A percentile compares a stretch with the other conserved stretches of the same genome.
Evolutionary conservation across 768 basidiomycete genomes (phyloP).

Genomic region (Boletus huronensis): DNA sequence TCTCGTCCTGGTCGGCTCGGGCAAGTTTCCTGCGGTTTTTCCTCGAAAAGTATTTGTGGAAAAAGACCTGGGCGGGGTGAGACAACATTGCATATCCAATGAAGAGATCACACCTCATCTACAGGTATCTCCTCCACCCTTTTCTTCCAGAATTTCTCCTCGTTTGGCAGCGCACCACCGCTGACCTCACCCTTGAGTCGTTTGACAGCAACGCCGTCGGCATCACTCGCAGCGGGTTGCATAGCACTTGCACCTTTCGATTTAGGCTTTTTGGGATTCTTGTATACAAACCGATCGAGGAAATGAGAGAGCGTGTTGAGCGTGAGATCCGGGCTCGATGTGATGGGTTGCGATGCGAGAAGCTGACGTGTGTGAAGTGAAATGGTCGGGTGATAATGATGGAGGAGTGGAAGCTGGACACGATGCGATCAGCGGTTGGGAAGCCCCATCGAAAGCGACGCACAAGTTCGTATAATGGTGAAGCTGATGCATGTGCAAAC

Average conservation of each 20-base stretch:
- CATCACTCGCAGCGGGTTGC: conserved; percentile 80
- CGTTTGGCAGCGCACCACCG: conserved; percentile 58
- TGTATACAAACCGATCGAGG: conserved; percentile 95
- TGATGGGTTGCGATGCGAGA: conserved; percentile 65
- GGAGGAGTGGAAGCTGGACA: conserved; percentile 65
- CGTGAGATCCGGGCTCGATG: conserved; percentile 82
- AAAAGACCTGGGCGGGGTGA: conserved; percentile 62
- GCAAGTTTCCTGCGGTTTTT: conserved; percentile 58
- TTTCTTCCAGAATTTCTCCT: conserved; percentile 68
- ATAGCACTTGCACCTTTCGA: conserved; percentile 85
- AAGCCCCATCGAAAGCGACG: conserved; percentile 23
- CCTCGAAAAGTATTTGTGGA: conserved; percentile 81
- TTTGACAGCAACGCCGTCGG: conserved; percentile 67
- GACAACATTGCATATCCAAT: neutral
- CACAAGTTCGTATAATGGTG: conserved; percentile 90
- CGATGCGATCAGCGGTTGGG: neutral
- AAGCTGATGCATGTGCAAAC: conserved; percentile 74
- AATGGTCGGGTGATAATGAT: conserved; percentile 90
- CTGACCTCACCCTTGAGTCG: conserved; percentile 59
- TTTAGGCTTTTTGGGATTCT: conserved; percentile 80
- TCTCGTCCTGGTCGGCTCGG: conserved; percentile 37
- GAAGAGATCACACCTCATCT: conserved; percentile 60
- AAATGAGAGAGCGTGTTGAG: conserved; percentile 93
- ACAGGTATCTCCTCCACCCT: conserved; percentile 72
- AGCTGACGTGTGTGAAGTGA: conserved; percentile 85